These are phyloP conservation scores for Nicotiana tabacum DNA, from an alignment of 257 asterid species.

Conservation along the genomic window DNA sequence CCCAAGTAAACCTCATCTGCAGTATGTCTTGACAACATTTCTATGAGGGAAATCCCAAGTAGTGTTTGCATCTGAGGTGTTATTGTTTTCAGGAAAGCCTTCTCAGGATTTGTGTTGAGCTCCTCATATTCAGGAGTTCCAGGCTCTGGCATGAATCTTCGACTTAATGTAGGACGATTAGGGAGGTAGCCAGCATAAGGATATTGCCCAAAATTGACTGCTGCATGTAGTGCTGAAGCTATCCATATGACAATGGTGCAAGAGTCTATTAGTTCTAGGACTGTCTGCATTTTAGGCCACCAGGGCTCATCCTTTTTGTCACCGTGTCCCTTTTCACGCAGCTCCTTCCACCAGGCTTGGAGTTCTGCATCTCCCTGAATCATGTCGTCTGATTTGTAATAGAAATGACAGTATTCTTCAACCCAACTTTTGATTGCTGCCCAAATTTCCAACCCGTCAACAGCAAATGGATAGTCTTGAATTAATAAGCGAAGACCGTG, in stretches of 20 bases:
- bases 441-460: conserved; percentile 86
- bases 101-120: conserved; percentile 49
- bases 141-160: conserved; percentile 57
- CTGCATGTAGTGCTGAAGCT: conserved; percentile 87
- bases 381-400: conserved; percentile 46
- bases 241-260: conserved; percentile 79
- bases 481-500: conserved; percentile 61
- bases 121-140: conserved; percentile 60
- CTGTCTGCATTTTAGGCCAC: conserved; percentile 77
- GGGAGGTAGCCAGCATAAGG: conserved; percentile 72
- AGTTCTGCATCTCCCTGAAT: conserved; percentile 52
- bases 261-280: conserved; percentile 42
- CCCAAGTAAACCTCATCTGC: conserved; percentile 68
- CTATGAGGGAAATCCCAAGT: conserved; percentile 60
- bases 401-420: conserved; percentile 53
- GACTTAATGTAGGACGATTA: conserved; percentile 61
- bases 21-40: conserved; percentile 65
- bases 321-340: conserved; percentile 59
- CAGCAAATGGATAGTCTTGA: conserved; percentile 75
- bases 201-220: conserved; percentile 68
- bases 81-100: conserved; percentile 55
- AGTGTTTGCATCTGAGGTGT: conserved; percentile 50
- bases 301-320: conserved; percentile 66
- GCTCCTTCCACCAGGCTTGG: conserved; percentile 77
- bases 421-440: conserved; percentile 74